phyloP scores from a whole-genome alignment of 1,139 yeast genomes.

The Geotrichum histeridarum region DNA sequence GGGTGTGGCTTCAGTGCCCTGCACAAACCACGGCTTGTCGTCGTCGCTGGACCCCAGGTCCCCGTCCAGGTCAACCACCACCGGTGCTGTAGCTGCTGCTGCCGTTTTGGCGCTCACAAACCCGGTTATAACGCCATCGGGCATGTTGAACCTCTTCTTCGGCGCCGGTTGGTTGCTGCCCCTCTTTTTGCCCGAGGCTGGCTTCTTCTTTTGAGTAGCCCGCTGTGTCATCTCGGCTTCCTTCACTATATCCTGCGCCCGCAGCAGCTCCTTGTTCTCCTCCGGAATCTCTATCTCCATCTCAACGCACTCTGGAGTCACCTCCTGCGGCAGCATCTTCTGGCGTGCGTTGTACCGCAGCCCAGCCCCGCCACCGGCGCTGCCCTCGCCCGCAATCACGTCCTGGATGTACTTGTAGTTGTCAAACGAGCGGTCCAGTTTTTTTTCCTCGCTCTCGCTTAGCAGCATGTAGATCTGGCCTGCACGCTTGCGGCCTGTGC shows the following conservation, averaged over 20 bases:
- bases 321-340: constrained; percentile 59
- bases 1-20: background rate
- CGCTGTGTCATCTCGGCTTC: constrained; percentile 40
- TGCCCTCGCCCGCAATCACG: constrained; percentile 39
- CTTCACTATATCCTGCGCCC: constrained; percentile 55
- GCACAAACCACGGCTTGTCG: background rate
- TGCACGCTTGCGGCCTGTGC: constrained; percentile 93
- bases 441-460: constrained; percentile 70
- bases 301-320: constrained; percentile 53
- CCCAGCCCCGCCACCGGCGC: constrained; percentile 27
- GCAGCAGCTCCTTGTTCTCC: constrained; percentile 55
- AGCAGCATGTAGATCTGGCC: constrained; percentile 78
- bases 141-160: constrained; percentile 56
- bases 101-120: constrained; percentile 39
- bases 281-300: constrained; percentile 60
- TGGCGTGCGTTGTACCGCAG: constrained; percentile 41
- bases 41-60: constrained; percentile 2
- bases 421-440: constrained; percentile 79
- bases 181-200: constrained; percentile 13
- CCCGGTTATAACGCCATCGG: constrained; percentile 70
- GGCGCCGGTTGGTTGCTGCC: constrained; percentile 19
- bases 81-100: background rate
- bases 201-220: constrained; percentile 8
- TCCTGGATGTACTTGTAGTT: constrained; percentile 78
- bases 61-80: background rate